Base-by-base conservation (phyloP, 768 basidiomycete species). In the Leccinum olivaceopallidum region DNA sequence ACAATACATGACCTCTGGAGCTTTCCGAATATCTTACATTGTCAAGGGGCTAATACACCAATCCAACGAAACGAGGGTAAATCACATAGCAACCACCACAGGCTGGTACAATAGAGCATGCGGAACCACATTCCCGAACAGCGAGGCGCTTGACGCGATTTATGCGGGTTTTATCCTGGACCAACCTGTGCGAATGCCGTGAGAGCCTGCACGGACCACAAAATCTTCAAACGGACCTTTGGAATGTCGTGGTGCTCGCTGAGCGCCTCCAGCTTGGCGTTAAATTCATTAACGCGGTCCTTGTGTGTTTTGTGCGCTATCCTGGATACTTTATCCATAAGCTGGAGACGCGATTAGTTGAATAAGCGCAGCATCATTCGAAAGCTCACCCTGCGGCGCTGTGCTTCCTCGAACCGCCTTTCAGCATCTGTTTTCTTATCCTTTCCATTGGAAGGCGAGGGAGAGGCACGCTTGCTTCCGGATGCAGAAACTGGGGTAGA, bases 181-280 rank as follows among this genome's bases (percentile, higher is more conserved):
- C 92, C 92, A 72, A 94, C 92, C 92, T 94, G 67, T 55, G 53
- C 57, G 52, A 55, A 60, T 63, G 64, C 53, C 61, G 67, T 73
- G 67, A 73, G 67, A 67, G 61, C 44, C 55, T 64, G 63, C 69
- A 74, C 73, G 71, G 65, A 68, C 69, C 67, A 67, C 26, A n/a
- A 59, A 44, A 57, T 60, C 59, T 55, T 51, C 58, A 52, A 53
- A 68, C 77, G 61, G 71, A 88, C 92, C 83, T 95, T 95, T 44
- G 94, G 94, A 69, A 95, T 94, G 73, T 95, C 94, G 74, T 96
- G 92, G 81, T 95, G 94, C 78, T 95, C 94, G 73, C 90, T 92
- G 59, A 95, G 82, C 60, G 84, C 78, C 76, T 95, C 94, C 9
- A 97, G 80, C 71, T 95, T 90, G 26, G 83, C 68, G 70, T 97